A percentile compares a stretch with the other conserved stretches of the same genome.
These are phyloP conservation scores for Neopestalotiopsis clavispora DNA, from an alignment of 2,329 filamentous ascomycete species.

Conservation along the genomic window DNA sequence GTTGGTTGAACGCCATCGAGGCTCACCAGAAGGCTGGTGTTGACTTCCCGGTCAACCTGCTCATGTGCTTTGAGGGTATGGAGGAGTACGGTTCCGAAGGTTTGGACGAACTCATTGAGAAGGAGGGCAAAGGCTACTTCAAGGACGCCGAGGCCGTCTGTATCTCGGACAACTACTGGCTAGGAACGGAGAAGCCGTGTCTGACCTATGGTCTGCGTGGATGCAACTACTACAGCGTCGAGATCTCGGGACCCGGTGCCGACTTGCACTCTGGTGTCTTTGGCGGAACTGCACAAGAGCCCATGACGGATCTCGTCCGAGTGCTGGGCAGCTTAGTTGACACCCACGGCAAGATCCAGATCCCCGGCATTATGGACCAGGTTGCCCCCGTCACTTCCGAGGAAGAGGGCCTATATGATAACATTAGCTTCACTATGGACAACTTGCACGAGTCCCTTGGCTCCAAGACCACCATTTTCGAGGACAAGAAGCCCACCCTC, in stretches of 20 bases:
- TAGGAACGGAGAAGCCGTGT: constrained; percentile 97
- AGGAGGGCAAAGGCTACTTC: constrained; percentile 92
- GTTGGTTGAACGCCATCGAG: constrained; percentile 98
- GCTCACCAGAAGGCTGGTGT: constrained; percentile 94
- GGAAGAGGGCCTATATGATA: constrained; percentile 85
- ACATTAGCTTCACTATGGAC: constrained; percentile 95
- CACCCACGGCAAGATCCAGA: constrained; percentile 87
- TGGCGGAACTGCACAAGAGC: constrained; percentile 94
- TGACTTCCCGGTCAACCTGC: constrained; percentile 94
- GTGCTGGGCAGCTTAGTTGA: constrained; percentile 86
- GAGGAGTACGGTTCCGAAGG: constrained; percentile 98
- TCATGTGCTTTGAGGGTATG: constrained; percentile 99
- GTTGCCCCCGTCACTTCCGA: constrained; percentile 87
- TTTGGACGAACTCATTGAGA: constrained; percentile 90
- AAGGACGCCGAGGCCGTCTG: constrained; percentile 95
- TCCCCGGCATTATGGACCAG: constrained; percentile 92
- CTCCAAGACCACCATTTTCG: constrained; percentile 83
- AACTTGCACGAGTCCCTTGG: constrained; percentile 92
- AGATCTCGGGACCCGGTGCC: constrained; percentile 87
- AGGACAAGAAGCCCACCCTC: constrained; percentile 88
- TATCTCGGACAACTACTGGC: constrained; percentile 99
- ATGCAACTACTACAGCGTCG: constrained; percentile 96
- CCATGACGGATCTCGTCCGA: constrained; percentile 93
- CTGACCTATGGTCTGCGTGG: constrained; percentile 96
- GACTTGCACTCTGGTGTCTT: constrained; percentile 98